A percentile compares a stretch with the other conserved stretches of the same genome.
Evolutionary conservation across 2,329 filamentous ascomycete genomes (phyloP).

Genomic region (Akanthomyces lecanii): DNA sequence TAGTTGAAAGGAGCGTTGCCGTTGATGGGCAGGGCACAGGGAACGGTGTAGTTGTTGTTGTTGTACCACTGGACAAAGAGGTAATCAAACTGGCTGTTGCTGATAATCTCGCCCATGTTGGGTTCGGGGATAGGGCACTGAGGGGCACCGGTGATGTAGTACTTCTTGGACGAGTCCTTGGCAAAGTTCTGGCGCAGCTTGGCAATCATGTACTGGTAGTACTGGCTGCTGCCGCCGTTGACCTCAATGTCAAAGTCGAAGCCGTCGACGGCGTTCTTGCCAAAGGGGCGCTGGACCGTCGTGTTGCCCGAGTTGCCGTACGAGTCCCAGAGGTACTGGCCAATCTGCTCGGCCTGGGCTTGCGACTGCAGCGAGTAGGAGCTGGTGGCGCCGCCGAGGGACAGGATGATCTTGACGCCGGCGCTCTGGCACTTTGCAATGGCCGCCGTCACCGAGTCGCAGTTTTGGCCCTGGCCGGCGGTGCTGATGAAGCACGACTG

Average conservation of each 20-base stretch:
- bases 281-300: constrained; percentile 21
- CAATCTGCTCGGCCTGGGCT: constrained; percentile 22
- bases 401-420: constrained; percentile 22
- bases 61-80: constrained; percentile 48
- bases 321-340: constrained; percentile 24
- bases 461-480: constrained; percentile 28
- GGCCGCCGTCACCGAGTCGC: constrained; percentile 19
- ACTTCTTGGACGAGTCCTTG: constrained; percentile 21
- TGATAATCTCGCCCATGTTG: constrained; percentile 41
- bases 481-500: constrained; percentile 35
- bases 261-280: constrained; percentile 20
- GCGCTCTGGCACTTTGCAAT: constrained; percentile 23
- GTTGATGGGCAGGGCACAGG: constrained; percentile 18
- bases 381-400: constrained; percentile 19
- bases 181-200: constrained; percentile 24
- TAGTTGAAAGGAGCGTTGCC: constrained; percentile 22
- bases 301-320: constrained; percentile 20
- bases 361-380: constrained; percentile 21
- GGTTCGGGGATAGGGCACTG: constrained; percentile 36
- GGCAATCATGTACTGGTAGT: constrained; percentile 22
- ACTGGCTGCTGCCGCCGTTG: constrained; percentile 21
- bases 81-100: constrained; percentile 35
- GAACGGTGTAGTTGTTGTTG: constrained; percentile 37
- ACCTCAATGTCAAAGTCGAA: constrained; percentile 25
- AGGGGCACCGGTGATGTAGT: constrained; percentile 45